Conservation (phyloP, 148 eudicot species). For the Chenopodium berlandieri region DNA sequence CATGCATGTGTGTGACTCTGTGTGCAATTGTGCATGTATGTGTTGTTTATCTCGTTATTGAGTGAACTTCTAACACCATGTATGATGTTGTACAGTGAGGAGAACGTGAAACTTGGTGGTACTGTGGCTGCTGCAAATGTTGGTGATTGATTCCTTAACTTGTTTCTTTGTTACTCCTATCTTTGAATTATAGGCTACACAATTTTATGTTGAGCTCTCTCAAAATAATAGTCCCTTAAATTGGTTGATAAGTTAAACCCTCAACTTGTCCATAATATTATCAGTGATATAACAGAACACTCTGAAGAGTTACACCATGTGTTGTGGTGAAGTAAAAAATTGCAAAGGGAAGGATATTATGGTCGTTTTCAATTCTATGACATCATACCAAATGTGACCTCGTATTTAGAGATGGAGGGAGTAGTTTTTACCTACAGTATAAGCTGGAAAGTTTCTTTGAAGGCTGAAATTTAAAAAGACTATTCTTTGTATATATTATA, state of each 20-base stretch:
- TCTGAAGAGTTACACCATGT: neutral
- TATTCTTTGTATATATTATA: neutral
- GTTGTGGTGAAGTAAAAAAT: neutral
- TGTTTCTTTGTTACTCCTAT: conserved; percentile 3
- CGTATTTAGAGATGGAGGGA: neutral
- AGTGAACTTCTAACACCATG: conserved; percentile 14
- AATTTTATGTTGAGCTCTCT: neutral
- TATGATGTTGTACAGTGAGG: conserved; percentile 44
- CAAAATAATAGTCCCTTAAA: neutral
- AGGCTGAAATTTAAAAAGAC: neutral
- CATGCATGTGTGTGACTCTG: neutral
- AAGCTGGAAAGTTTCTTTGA: neutral
- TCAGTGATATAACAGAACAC: neutral
- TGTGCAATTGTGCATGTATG: neutral
- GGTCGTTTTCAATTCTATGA: neutral
- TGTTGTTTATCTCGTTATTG: neutral
- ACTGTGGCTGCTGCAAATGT: conserved; percentile 47
- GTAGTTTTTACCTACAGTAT: neutral
- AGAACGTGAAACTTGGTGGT: conserved; percentile 33
- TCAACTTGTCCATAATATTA: neutral
- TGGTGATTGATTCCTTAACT: conserved; percentile 31
- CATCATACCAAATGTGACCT: neutral
- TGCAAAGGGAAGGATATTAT: neutral
- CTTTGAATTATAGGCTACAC: neutral
- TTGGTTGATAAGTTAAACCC: neutral